Evolutionary conservation across 208 protist species (phyloP).

Genomic region (Borovskyia barvae): DNA sequence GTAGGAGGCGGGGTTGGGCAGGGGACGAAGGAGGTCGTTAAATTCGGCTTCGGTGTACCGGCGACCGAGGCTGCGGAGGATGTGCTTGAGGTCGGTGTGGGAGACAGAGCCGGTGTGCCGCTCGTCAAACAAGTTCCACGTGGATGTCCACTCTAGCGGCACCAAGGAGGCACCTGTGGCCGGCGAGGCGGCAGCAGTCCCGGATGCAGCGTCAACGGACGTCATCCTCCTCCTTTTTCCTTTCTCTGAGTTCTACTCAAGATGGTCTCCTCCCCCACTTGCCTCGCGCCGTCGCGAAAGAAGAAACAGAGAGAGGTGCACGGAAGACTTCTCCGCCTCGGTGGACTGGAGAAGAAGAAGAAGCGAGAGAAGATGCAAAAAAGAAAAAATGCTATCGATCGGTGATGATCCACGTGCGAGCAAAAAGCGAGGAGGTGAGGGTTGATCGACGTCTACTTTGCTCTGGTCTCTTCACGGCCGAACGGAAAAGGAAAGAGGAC

Average conservation of each 20-base stretch:
- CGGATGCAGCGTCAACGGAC: too few relatives aligned
- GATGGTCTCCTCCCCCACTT: too few relatives aligned
- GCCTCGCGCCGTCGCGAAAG: too few relatives aligned
- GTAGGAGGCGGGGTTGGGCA: constrained; percentile 66
- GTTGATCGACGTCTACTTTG: too few relatives aligned
- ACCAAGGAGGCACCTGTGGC: constrained; percentile 9
- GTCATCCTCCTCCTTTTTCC: too few relatives aligned
- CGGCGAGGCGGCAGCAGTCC: neutral
- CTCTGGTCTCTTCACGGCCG: too few relatives aligned
- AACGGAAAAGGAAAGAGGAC: neutral
- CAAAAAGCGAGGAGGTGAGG: too few relatives aligned
- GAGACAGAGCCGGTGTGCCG: constrained; percentile 64
- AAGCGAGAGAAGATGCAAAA: constrained; percentile 6
- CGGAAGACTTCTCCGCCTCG: neutral
- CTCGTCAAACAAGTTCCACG: constrained; percentile 90
- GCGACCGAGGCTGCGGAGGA: constrained; percentile 83
- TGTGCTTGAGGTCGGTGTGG: constrained; percentile 84
- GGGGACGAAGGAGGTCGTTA: constrained; percentile 56
- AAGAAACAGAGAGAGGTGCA: neutral
- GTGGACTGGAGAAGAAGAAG: neutral
- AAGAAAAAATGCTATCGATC: neutral
- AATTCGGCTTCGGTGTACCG: constrained; percentile 90
- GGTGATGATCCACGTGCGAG: too few relatives aligned
- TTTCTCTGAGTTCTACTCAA: too few relatives aligned
- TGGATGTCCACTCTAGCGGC: constrained; percentile 82